Percentiles rank a stretch among this genome's conserved stretches.
These are phyloP conservation scores for Brassica hybrid DNA, from an alignment of 441 rosid genomes.

Conservation along the genomic window DNA sequence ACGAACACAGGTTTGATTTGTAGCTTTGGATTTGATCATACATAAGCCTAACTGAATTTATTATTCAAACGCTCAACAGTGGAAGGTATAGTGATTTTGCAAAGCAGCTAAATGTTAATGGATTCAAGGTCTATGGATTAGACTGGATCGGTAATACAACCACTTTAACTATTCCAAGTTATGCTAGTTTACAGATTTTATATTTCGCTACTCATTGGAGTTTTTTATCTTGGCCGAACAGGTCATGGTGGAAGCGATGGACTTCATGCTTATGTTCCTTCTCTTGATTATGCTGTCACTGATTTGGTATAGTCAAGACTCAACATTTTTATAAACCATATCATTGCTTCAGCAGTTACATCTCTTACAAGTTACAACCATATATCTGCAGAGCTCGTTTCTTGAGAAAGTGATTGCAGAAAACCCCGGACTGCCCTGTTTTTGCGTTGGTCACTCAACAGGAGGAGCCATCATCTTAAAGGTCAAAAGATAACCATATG, in stretches of 20 bases:
- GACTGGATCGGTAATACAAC: slow-evolving; percentile 91
- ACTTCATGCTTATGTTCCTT: slow-evolving; percentile 85
- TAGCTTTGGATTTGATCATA: slow-evolving; percentile 15
- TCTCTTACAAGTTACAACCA: slow-evolving; percentile 1
- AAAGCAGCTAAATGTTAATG: slow-evolving; percentile 70
- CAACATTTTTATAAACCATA: not conserved
- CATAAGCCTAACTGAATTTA: no score
- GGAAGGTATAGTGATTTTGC: slow-evolving; percentile 77
- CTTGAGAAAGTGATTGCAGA: slow-evolving; percentile 67
- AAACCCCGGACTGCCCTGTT: slow-evolving; percentile 80
- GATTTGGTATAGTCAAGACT: slow-evolving; percentile 69
- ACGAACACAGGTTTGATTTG: slow-evolving; percentile 80
- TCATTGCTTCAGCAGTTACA: not conserved
- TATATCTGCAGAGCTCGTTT: slow-evolving; percentile 59
- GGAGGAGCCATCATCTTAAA: slow-evolving; percentile 87
- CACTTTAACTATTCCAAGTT: not conserved
- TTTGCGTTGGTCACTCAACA: slow-evolving; percentile 92
- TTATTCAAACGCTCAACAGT: slow-evolving; percentile 50
- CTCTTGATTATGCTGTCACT: slow-evolving; percentile 71
- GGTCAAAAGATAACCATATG: slow-evolving; percentile 43
- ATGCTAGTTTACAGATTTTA: slow-evolving; percentile 2
- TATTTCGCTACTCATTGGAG: no score
- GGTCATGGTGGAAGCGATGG: slow-evolving; percentile 99
- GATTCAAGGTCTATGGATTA: slow-evolving; percentile 80
- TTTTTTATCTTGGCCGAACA: slow-evolving; percentile 24